Base-by-base conservation (phyloP, 768 basidiomycete species). In the Gelatoporia subvermispora region DNA sequence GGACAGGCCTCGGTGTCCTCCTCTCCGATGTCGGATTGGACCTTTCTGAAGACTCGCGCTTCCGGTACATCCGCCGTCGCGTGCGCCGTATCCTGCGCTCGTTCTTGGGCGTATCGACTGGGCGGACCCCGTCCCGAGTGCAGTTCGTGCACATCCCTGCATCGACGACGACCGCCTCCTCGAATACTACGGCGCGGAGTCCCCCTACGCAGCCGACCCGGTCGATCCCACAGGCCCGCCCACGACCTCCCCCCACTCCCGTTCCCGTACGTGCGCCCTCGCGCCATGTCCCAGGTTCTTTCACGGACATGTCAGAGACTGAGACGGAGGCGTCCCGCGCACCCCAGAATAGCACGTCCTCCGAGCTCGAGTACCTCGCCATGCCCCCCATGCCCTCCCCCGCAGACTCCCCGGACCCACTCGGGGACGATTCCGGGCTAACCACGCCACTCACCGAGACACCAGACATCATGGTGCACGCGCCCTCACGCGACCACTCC, bases 1-100 rank as follows among this genome's bases (percentile, higher is more conserved):
- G 79, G 79, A 71, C 79, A 1, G 64, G 71, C 17, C 57, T 81
- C 35, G 76, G 76, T 28, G 70, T 78, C 66, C 66, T 82, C 24
- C 64, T 81, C 36, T 69, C 79, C 23, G 80, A 81, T 55, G 63
- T 80, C 31, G 65, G 71, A 1, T 73, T 77, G 21, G 68, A 66
- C 13, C 48, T 81, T 8, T 77, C 71, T 69, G 64, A 65, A 15
- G 78, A 78, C 43, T 55, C 55, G 20, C 63, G 60, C n/a, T 59
- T 67, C 50, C 62, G 58, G 40, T 53, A 57, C 38, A 50, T 65
- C 18, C 62, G 55, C 44, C 58, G 64, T 31, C 53, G 54, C 28
- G 57, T 63, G 21, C 58, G 58, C 8, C 53, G 49, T 34, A 38
- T 57, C 4, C 31, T 66, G 31, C 54, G 60, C 31, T 50, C 53